Conservation (phyloP, 139 green algal species). For the Tetradesmus lagerheimii region DNA sequence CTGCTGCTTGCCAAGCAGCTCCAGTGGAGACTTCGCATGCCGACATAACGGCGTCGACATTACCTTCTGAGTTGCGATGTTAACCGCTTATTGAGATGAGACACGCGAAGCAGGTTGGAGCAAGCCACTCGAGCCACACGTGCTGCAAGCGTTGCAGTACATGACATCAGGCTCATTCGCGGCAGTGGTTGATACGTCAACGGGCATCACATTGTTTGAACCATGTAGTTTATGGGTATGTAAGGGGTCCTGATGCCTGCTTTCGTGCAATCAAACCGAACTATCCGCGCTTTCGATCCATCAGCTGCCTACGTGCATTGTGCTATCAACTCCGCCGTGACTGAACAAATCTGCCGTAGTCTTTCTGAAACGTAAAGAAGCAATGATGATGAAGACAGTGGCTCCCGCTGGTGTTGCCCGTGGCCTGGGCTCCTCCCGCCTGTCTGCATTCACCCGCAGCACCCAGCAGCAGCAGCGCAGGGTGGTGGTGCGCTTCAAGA, state of each 20-base stretch:
- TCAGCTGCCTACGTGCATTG: not conserved
- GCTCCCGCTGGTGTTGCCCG: not conserved
- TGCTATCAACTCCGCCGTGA: not conserved
- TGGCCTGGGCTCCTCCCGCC: not conserved
- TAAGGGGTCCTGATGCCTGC: not conserved
- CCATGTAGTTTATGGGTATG: not conserved
- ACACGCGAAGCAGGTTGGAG: no score
- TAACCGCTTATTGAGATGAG: no score
- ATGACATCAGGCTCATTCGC: not conserved
- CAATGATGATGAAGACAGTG: not conserved
- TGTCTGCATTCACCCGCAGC: not conserved
- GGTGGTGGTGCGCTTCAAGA: constrained; percentile 8
- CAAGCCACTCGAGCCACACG: no score
- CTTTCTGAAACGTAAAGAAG: no score
- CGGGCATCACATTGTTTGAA: not conserved
- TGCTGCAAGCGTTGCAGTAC: not conserved
- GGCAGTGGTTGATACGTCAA: not conserved
- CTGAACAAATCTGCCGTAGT: not conserved
- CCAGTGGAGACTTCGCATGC: no score
- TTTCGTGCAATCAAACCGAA: not conserved
- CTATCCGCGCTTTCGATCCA: not conserved
- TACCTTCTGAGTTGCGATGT: no score
- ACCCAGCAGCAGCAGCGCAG: not conserved
- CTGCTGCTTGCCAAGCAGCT: no score
- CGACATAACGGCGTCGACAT: no score